Percentiles rank a stretch among this genome's conserved stretches.
phyloP scores from a whole-genome alignment of 768 basidiomycete species.

The Lactarius vividus region DNA sequence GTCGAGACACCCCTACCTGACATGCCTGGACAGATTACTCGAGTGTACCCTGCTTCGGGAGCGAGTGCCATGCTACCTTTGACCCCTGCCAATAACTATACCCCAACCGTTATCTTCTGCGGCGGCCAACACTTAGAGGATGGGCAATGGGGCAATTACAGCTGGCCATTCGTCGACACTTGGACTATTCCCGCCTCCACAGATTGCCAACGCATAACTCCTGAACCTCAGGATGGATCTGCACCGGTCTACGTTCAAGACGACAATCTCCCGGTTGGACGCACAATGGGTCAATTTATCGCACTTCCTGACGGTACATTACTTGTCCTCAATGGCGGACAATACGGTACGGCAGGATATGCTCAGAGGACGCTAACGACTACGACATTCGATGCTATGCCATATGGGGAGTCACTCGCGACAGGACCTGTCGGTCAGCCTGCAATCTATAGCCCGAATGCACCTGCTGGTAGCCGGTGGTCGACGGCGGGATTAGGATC shows the following conservation, averaged over 20 bases:
- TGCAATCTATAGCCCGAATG: conserved; percentile 80
- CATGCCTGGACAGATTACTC: conserved; percentile 71
- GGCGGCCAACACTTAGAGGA: conserved; percentile 82
- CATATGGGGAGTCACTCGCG: conserved; percentile 69
- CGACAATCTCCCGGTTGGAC: conserved; percentile 67
- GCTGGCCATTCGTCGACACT: conserved; percentile 68
- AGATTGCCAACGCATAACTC: conserved; percentile 82
- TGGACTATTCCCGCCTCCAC: conserved; percentile 65
- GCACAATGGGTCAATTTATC: conserved; percentile 93
- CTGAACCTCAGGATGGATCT: conserved; percentile 74
- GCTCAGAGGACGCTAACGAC: conserved; percentile 44
- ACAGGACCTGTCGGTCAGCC: conserved; percentile 76
- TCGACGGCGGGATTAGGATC: conserved; percentile 60
- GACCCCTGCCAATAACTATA: conserved; percentile 85
- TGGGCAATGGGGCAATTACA: conserved; percentile 72
- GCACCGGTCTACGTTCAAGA: conserved; percentile 61
- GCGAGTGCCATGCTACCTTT: conserved; percentile 89
- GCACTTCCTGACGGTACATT: conserved; percentile 74
- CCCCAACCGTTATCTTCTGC: conserved; percentile 84
- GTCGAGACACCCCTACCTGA: conserved; percentile 60
- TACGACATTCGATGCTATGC: conserved; percentile 49
- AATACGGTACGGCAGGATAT: conserved; percentile 89
- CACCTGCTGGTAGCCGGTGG: conserved; percentile 70
- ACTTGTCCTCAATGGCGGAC: conserved; percentile 79
- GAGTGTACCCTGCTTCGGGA: conserved; percentile 89